Evolutionary conservation across 345 rosid species (phyloP).

Genomic region (Murraya paniculata): DNA sequence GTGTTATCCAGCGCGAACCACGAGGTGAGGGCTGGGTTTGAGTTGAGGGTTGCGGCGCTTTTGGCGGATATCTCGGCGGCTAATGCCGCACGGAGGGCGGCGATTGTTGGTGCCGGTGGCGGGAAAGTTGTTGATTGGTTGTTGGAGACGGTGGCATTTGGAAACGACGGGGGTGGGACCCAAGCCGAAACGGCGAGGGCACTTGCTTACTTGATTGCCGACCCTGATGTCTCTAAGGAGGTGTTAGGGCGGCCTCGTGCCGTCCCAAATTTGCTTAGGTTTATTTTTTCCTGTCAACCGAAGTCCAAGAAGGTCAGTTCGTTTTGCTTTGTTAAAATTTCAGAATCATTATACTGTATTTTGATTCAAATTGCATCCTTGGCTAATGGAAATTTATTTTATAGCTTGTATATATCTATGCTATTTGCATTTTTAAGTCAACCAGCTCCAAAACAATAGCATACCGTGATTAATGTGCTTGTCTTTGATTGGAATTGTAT

Average conservation of each 20-base stretch:
- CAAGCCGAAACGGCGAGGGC: slow-evolving; percentile 98
- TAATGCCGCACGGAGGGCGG: slow-evolving; percentile 69
- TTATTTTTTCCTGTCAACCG: slow-evolving; percentile 88
- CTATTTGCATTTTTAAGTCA: background rate
- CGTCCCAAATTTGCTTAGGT: slow-evolving; percentile 73
- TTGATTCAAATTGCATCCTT: background rate
- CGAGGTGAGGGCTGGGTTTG: slow-evolving; percentile 89
- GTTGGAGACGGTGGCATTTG: slow-evolving; percentile 71
- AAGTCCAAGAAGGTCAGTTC: slow-evolving; percentile 61
- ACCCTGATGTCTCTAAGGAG: slow-evolving; percentile 61
- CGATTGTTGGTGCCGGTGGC: slow-evolving; percentile 79
- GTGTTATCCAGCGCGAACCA: slow-evolving; percentile 92
- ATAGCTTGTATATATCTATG: background rate
- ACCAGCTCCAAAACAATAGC: background rate
- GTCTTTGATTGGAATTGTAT: background rate
- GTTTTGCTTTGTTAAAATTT: slow-evolving; percentile 4
- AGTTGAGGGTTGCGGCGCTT: slow-evolving; percentile 81
- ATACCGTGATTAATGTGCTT: background rate
- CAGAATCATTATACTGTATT: background rate
- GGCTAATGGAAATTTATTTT: background rate
- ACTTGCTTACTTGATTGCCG: slow-evolving; percentile 82
- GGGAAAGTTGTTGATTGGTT: slow-evolving; percentile 96
- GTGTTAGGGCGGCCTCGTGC: slow-evolving; percentile 87
- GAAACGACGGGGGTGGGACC: slow-evolving; percentile 55
- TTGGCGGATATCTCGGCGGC: slow-evolving; percentile 90